Evolutionary conservation across 2,329 filamentous ascomycete genomes (phyloP).

Genomic region (Teratosphaeria pseudoeucalypti): DNA sequence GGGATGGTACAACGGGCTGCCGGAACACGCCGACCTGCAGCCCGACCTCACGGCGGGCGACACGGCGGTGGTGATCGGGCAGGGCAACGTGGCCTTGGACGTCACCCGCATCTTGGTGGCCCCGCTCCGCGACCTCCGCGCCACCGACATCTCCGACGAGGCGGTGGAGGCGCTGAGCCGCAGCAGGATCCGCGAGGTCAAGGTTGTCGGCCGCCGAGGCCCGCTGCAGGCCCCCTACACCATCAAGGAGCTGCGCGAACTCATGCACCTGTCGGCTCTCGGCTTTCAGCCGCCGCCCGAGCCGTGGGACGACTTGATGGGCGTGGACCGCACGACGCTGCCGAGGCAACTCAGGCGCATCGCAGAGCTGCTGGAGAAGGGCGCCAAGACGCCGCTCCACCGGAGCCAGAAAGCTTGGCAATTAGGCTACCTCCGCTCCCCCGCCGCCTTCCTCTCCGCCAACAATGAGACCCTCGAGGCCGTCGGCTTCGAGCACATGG

Average conservation of each 20-base stretch:
- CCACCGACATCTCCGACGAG: conserved; percentile 81
- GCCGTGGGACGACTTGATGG: conserved; percentile 21
- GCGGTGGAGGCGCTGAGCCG: conserved; percentile 63
- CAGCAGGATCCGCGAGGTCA: conserved; percentile 68
- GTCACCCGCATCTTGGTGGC: conserved; percentile 80
- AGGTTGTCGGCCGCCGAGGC: conserved; percentile 79
- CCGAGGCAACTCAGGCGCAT: conserved; percentile 67
- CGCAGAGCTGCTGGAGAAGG: conserved; percentile 71
- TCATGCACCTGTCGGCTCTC: conserved; percentile 66
- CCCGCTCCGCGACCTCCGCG: conserved; percentile 59
- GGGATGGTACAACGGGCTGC: conserved; percentile 96
- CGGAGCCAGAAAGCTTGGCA: conserved; percentile 62
- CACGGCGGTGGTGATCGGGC: conserved; percentile 78
- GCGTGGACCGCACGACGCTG: conserved; percentile 54
- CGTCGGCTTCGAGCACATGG: conserved; percentile 55
- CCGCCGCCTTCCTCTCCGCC: conserved; percentile 52
- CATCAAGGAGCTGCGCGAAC: conserved; percentile 84
- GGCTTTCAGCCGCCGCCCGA: conserved; percentile 51
- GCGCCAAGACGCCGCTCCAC: conserved; percentile 44
- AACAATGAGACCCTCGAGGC: conserved; percentile 46
- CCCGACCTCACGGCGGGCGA: conserved; percentile 67
- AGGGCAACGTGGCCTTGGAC: conserved; percentile 93
- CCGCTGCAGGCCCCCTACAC: conserved; percentile 81
- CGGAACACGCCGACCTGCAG: conserved; percentile 63
- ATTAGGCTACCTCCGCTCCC: conserved; percentile 75